Base-by-base conservation (phyloP, 805 yeast genomes). In the Ogataea methylovora region DNA sequence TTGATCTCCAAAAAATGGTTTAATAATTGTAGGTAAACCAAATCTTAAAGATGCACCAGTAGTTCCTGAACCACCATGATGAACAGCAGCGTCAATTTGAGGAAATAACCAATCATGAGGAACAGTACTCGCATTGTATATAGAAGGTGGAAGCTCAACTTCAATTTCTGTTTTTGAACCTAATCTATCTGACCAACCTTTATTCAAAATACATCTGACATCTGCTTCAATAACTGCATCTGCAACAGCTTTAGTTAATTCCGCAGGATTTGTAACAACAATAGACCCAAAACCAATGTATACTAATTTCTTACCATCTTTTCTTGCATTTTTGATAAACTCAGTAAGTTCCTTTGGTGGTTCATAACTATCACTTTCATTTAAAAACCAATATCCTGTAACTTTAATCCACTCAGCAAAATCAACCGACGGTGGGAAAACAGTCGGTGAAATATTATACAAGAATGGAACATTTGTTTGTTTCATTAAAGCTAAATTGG, bases 71-170 rank as follows among this genome's bases (percentile, higher is more conserved):
- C 97, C 97, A 26, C 97, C 97, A 54, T 90, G 97, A 53, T 90
- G 97, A 4, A 90, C 96, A 0, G 95, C 95, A 0, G 90, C 96
- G 58, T 90, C 95, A 29, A 90, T 65, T 40, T 74, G 76, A 0
- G 90, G 82, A 58, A 90, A 90, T 24, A 90, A 61, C 97, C 97
- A 90, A 52, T 87, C 95, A 53, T 90, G 97, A 0, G 96, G 95
- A 11, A 84, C 66, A 8, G 79, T 52, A 2, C 92, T 92, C 6
- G 84, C 63, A 42, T 75, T 76, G 51, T 61, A 84, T 2, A 90
- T 71, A 44, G 76, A 77, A 0, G 64, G 60, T 1, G 96, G 96
- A 11, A 85, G 58, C 18, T 57, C 65, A 36, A 70, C 44, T 45
- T 69, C 74, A 21, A 60, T 36, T 1, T 54, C 58, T 4, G 58